These are phyloP conservation scores for Mycosarcoma mackinlayi DNA, from an alignment of 1,284 basidiomycete species.

Conservation along the genomic window DNA sequence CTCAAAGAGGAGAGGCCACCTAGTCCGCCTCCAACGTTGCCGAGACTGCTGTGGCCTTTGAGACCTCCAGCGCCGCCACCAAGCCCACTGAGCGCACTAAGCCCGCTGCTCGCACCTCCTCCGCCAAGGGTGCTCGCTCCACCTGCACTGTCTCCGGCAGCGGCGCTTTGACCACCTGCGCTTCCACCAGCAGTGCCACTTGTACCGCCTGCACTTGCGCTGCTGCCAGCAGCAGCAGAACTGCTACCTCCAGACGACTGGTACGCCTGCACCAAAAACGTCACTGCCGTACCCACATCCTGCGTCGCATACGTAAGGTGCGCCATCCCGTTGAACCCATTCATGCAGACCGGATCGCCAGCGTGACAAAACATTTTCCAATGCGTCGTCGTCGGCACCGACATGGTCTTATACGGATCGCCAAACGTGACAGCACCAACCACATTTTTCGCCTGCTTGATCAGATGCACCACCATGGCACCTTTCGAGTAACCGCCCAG, in stretches of 20 bases:
- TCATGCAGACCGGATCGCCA: conserved; percentile 37
- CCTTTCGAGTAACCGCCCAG: conserved; percentile 35
- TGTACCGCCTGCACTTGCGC: not conserved
- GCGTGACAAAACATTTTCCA: conserved; percentile 25
- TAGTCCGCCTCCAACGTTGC: not conserved
- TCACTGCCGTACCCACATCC: conserved; percentile 8
- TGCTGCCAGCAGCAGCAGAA: not conserved
- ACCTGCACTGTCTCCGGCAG: not conserved
- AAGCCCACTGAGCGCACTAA: conserved; percentile 2
- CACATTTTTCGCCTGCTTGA: conserved; percentile 12
- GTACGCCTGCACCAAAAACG: conserved; percentile 32
- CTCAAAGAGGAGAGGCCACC: conserved; percentile 1
- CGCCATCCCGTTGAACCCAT: conserved; percentile 34
- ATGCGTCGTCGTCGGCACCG: conserved; percentile 12
- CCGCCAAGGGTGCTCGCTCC: too few relatives aligned
- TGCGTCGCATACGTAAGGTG: conserved; percentile 22
- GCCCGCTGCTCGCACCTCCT: not conserved
- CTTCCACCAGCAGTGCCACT: not conserved
- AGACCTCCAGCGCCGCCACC: too few relatives aligned
- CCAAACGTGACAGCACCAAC: conserved; percentile 45
- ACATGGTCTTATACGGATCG: conserved; percentile 25
- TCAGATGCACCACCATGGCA: conserved; percentile 33
- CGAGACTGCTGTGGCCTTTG: too few relatives aligned
- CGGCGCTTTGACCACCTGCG: not conserved
- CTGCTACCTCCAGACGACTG: conserved; percentile 4